Evolutionary conservation across 228 moss, liverwort and hornwort species (phyloP), one percentile per base, ranked within the genome.

Genomic region (Sphagnum fallax): DNA sequence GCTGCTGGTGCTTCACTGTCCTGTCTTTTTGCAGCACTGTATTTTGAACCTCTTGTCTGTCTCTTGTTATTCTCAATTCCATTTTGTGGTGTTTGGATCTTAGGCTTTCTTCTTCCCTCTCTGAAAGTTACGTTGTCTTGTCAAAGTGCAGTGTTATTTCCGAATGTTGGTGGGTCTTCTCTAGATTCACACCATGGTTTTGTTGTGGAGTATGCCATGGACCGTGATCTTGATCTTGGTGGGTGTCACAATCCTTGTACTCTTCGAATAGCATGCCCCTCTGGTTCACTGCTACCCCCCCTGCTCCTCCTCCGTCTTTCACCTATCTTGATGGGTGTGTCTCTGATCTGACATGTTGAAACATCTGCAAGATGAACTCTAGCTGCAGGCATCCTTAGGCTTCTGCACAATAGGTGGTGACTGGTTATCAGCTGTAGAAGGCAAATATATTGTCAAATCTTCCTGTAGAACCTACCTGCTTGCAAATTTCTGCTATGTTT

Each of bases 121-220:
- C 78, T 76, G 62, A 76, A 58, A 59, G 47, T 69, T 55, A 12
- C 55, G 32, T 64, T 16, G 51, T 69, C 51, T 47, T 65, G 67
- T 10, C 66, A 16, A 32, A 80, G 75, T 70, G 70, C 90, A 97
- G 93, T 91, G 64, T 75, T 98, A 60, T 98, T 98, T 75, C 75
- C 80, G 64, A 91, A 93, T 72, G 93, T 98, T 70, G 93, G 98
- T 60, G 98, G 98, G 53, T 72, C 85, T 61, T 85, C 93, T 65
- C 80, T 98, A 51, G 98, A 98, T 71, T 90, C 91, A 48, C 98
- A 98, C 75, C 93, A 98, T 77, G 98, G 98, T 75, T 98, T 98
- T 84, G 98, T 98, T 61, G 98, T 98, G 65, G 98, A 98, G 68
- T 98, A 98, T 78, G 93, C 93, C 69, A 98, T 98, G 98, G 93